Evolutionary conservation across 2,329 filamentous ascomycete genomes (phyloP).

Genomic region (Alternaria consortialis): DNA sequence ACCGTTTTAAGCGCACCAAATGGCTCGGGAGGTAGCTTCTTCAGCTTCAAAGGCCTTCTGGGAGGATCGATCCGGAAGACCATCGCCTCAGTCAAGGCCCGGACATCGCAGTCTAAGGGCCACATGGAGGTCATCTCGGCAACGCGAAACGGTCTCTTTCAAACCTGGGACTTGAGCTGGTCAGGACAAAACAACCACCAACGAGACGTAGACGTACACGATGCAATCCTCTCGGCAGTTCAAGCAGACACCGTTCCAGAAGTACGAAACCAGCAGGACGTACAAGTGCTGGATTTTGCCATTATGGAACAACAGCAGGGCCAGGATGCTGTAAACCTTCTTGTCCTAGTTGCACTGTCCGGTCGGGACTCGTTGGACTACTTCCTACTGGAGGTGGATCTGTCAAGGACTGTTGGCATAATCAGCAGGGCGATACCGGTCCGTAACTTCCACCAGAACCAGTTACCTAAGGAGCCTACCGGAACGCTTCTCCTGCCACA

Average conservation of each 20-base stretch:
- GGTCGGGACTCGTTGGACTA: conserved; percentile 63
- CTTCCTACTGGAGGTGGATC: conserved; percentile 74
- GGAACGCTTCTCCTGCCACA: conserved; percentile 76
- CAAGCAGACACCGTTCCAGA: conserved; percentile 61
- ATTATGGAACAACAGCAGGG: conserved; percentile 62
- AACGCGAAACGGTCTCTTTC: conserved; percentile 78
- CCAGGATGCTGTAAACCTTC: conserved; percentile 29
- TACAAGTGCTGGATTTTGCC: conserved; percentile 82
- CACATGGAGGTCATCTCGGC: conserved; percentile 85
- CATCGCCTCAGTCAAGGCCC: conserved; percentile 80
- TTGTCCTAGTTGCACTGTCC: conserved; percentile 46
- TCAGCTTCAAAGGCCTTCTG: conserved; percentile 80
- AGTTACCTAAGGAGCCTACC: conserved; percentile 41
- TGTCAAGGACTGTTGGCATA: conserved; percentile 63
- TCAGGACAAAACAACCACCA: conserved; percentile 82
- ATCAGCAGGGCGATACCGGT: conserved; percentile 74
- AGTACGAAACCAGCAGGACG: conserved; percentile 62
- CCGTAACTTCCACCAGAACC: conserved; percentile 61
- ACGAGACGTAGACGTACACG: conserved; percentile 74
- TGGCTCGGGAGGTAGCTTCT: conserved; percentile 74
- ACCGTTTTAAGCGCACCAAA: conserved; percentile 74
- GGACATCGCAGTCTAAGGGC: conserved; percentile 74
- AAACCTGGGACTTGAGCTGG: conserved; percentile 89
- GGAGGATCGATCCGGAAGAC: conserved; percentile 76
- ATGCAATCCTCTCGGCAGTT: conserved; percentile 70